Percentiles rank a stretch among this genome's conserved stretches.
Conservation (phyloP, 2,329 filamentous ascomycete genomes). For the Aspergillus chevalieri region DNA sequence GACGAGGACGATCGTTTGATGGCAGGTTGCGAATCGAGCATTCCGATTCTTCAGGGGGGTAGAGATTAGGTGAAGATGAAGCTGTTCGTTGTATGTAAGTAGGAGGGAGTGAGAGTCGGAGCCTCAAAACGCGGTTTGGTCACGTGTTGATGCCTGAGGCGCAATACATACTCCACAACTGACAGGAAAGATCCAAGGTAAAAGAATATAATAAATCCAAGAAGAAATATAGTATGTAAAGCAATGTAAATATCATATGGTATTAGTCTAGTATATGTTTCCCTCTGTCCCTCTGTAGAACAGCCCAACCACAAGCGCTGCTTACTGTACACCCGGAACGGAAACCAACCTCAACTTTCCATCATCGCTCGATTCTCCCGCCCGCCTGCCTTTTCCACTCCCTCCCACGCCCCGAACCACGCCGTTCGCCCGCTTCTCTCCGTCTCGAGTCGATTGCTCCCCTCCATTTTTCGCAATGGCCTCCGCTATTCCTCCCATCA, state of each 20-base stretch:
- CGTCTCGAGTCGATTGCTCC: slow-evolving; percentile 12
- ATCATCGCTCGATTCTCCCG: slow-evolving; percentile 16
- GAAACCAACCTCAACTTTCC: slow-evolving; percentile 24
- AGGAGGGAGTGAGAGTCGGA: slow-evolving; percentile 3
- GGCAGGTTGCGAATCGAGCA: slow-evolving; percentile 23
- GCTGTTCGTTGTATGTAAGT: slow-evolving; percentile 4
- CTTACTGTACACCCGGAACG: slow-evolving; percentile 29
- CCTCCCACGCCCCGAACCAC: slow-evolving; percentile 15
- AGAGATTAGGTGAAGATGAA: neutral
- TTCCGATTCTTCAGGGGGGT: slow-evolving; percentile 10
- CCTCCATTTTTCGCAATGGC: slow-evolving; percentile 31
- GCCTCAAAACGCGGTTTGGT: slow-evolving; percentile 8
- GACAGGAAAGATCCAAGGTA: too few species aligned
- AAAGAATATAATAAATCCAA: too few species aligned
- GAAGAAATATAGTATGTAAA: too few species aligned
- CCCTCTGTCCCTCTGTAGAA: neutral
- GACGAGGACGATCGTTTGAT: slow-evolving; percentile 31
- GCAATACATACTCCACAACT: neutral
- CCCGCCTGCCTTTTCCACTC: slow-evolving; percentile 16
- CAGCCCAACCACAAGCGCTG: slow-evolving; percentile 28
- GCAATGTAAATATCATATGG: neutral
- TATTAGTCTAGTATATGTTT: neutral
- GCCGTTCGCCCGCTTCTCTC: slow-evolving; percentile 16
- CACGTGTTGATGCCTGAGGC: slow-evolving; percentile 23
- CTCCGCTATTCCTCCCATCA: slow-evolving; percentile 40